phyloP scores from a whole-genome alignment of 805 yeast species.

The Candida dajiaensis region DNA sequence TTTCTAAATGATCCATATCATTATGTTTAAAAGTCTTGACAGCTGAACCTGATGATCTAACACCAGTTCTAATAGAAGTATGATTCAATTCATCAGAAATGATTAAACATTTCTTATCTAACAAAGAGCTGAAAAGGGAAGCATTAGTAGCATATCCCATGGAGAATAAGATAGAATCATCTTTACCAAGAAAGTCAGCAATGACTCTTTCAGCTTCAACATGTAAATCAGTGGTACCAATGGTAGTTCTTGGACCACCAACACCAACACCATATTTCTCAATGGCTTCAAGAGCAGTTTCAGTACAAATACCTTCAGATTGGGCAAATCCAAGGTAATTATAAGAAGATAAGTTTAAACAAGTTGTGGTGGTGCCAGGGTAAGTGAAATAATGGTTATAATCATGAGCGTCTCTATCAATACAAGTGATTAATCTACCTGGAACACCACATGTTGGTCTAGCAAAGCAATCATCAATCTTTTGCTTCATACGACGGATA shows the following conservation, averaged over 20 bases:
- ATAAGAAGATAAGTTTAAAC: conserved; percentile 83
- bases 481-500: conserved; percentile 82
- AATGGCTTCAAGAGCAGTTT: conserved; percentile 57
- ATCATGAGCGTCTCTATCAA: conserved; percentile 68
- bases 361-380: conserved; percentile 69
- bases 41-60: conserved; percentile 86
- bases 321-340: conserved; percentile 97
- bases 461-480: conserved; percentile 92
- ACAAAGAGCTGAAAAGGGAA: conserved; percentile 72
- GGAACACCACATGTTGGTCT: conserved; percentile 98
- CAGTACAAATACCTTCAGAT: conserved; percentile 87
- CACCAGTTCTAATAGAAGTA: conserved; percentile 93
- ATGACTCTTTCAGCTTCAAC: conserved; percentile 64
- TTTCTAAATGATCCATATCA: conserved; percentile 77
- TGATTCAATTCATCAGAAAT: conserved; percentile 94
- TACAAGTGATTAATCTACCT: conserved; percentile 81
- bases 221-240: conserved; percentile 77
- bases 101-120: conserved; percentile 83
- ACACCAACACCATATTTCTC: conserved; percentile 70
- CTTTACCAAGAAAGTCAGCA: conserved; percentile 87
- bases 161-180: conserved; percentile 77
- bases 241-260: conserved; percentile 68
- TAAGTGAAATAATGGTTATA: conserved; percentile 61
- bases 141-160: conserved; percentile 98
- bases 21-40: conserved; percentile 91